A percentile compares a stretch with the other conserved stretches of the same genome.
These are phyloP conservation scores for Paraphaeosphaeria sporulosa DNA, from an alignment of 2,329 filamentous ascomycete genomes.

Conservation along the genomic window DNA sequence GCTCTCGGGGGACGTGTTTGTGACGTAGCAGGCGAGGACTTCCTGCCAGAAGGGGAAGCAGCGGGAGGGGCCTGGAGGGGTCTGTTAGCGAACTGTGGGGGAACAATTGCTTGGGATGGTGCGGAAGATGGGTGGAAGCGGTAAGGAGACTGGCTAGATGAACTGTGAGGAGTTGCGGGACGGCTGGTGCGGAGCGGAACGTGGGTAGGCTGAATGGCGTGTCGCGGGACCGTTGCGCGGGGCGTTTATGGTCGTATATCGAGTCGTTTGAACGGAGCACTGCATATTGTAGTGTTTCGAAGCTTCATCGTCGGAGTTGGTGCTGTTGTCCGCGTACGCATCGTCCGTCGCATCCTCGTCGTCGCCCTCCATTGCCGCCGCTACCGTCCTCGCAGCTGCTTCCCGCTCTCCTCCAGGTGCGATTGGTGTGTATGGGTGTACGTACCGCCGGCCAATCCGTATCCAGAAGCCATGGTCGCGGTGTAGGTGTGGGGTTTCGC, in stretches of 20 bases:
- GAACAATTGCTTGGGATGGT: background rate
- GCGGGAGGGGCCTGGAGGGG: conserved; percentile 68
- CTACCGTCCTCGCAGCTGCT: conserved; percentile 16
- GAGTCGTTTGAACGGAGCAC: background rate
- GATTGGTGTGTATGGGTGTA: conserved; percentile 23
- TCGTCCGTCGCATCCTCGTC: conserved; percentile 15
- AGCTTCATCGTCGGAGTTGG: conserved; percentile 7
- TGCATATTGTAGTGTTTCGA: too few relatives aligned
- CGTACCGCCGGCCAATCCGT: conserved; percentile 80
- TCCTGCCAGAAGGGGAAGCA: conserved; percentile 99
- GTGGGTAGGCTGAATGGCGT: too few relatives aligned
- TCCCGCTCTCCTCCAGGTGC: background rate
- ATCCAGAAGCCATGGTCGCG: conserved; percentile 78
- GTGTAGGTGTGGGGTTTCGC: conserved; percentile 39
- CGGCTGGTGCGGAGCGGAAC: background rate
- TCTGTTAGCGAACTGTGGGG: background rate
- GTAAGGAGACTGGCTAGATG: too few relatives aligned
- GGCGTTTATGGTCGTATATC: too few relatives aligned
- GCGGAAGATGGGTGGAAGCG: background rate
- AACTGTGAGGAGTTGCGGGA: background rate
- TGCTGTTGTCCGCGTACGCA: conserved; percentile 14
- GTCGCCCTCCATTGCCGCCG: conserved; percentile 16
- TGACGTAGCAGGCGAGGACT: conserved; percentile 95
- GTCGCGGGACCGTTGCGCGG: too few relatives aligned
- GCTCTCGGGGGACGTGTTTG: conserved; percentile 84